phyloP scores from a whole-genome alignment of 2,329 filamentous ascomycete species.

The Sporothrix globosa region DNA sequence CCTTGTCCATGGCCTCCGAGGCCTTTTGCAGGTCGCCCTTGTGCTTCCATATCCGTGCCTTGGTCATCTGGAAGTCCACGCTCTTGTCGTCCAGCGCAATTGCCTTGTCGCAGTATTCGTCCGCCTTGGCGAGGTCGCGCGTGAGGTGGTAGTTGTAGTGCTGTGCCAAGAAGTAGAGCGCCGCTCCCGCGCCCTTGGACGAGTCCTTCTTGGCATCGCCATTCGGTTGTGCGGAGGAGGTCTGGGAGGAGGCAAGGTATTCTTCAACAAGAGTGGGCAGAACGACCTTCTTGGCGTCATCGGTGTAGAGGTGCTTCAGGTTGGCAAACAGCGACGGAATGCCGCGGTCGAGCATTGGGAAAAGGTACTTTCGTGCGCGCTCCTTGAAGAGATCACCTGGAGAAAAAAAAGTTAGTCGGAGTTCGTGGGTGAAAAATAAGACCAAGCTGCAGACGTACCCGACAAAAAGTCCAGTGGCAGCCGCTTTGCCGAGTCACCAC shows the following conservation, averaged over 20 bases:
- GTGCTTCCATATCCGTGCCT: slow-evolving; percentile 94
- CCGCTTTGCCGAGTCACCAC: slow-evolving; percentile 81
- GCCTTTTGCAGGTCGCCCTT: slow-evolving; percentile 77
- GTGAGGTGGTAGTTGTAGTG: slow-evolving; percentile 94
- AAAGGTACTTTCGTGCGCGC: slow-evolving; percentile 77
- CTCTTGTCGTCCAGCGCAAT: slow-evolving; percentile 77
- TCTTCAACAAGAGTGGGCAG: slow-evolving; percentile 76
- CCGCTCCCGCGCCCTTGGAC: slow-evolving; percentile 71
- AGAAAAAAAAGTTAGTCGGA: neutral
- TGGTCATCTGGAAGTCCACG: slow-evolving; percentile 93
- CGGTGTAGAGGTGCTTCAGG: slow-evolving; percentile 86
- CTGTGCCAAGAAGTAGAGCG: slow-evolving; percentile 90
- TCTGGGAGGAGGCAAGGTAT: slow-evolving; percentile 65
- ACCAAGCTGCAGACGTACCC: neutral
- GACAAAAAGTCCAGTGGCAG: slow-evolving; percentile 87
- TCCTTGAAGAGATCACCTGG: slow-evolving; percentile 76
- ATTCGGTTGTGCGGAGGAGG: slow-evolving; percentile 44
- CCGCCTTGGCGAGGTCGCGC: slow-evolving; percentile 79
- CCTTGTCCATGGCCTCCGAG: slow-evolving; percentile 83
- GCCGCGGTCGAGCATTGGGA: slow-evolving; percentile 84
- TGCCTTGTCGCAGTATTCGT: slow-evolving; percentile 80
- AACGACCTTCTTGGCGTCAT: slow-evolving; percentile 74
- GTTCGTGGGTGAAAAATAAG: no score
- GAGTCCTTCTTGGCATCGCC: slow-evolving; percentile 52
- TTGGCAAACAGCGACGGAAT: slow-evolving; percentile 97